Evolutionary conservation across 352 stramenopile species (phyloP).

Genomic region (Pythium plurisporium): DNA sequence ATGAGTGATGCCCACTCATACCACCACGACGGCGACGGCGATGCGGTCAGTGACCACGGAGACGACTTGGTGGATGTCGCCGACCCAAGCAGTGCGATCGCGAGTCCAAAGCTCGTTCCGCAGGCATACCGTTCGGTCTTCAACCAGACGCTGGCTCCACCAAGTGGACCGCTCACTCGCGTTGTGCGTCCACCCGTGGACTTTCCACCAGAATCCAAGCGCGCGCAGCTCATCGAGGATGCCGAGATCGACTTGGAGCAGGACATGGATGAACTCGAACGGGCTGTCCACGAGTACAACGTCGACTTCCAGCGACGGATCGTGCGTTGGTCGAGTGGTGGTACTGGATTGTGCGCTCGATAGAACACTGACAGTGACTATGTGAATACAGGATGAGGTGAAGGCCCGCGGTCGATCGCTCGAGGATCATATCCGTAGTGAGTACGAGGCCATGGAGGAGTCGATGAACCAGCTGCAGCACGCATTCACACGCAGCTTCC

Average conservation of each 20-base stretch:
- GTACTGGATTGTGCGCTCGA: not conserved
- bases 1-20: not conserved
- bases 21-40: no score
- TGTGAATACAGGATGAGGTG: conserved; percentile 53
- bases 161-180: conserved; percentile 20
- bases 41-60: not conserved
- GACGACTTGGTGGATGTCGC: no score
- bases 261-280: conserved; percentile 82
- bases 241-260: conserved; percentile 68
- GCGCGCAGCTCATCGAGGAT: conserved; percentile 63
- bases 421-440: conserved; percentile 40
- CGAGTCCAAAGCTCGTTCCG: not conserved
- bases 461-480: conserved; percentile 46
- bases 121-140: conserved; percentile 26
- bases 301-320: conserved; percentile 79
- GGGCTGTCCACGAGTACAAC: conserved; percentile 76
- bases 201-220: conserved; percentile 68
- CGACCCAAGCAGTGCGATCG: not conserved
- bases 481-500: conserved; percentile 45
- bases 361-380: not conserved
- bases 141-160: conserved; percentile 28
- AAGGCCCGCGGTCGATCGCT: conserved; percentile 50
- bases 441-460: conserved; percentile 60
- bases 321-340: conserved; percentile 39
- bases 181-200: conserved; percentile 41